Percentiles rank a stretch among this genome's conserved stretches.
These are phyloP conservation scores for Athelia sp. DNA, from an alignment of 1,284 basidiomycete genomes.

Conservation along the genomic window DNA sequence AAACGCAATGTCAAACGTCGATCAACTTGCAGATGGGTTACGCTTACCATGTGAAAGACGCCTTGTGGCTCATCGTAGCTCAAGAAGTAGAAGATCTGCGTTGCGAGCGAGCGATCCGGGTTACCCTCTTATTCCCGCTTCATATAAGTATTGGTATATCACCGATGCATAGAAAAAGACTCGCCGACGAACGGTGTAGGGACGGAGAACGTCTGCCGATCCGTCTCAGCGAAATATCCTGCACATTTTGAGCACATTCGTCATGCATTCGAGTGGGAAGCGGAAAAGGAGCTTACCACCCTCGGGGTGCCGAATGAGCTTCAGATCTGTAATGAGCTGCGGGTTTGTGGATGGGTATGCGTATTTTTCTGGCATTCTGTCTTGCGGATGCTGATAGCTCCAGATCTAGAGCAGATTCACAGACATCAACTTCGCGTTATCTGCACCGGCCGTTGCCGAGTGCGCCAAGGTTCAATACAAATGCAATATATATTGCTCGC, in stretches of 20 bases:
- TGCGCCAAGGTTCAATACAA: too few relatives aligned
- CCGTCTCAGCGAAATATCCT: conserved; percentile 39
- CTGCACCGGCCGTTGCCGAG: too few relatives aligned
- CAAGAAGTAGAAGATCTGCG: conserved; percentile 44
- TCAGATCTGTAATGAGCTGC: conserved; percentile 25
- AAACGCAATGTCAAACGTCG: background rate
- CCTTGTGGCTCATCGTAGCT: conserved; percentile 32
- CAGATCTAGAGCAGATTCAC: too few relatives aligned
- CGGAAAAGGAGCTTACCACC: conserved; percentile 16
- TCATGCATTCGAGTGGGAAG: background rate
- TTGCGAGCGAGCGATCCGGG: conserved; percentile 27
- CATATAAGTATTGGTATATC: background rate
- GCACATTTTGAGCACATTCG: background rate
- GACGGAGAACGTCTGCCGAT: conserved; percentile 25
- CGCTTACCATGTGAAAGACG: conserved; percentile 33
- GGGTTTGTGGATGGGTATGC: conserved; percentile 19
- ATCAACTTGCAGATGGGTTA: background rate
- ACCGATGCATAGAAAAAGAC: conserved; percentile 1
- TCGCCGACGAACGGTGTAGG: conserved; percentile 35
- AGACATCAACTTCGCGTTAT: too few relatives aligned
- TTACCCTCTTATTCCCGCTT: conserved; percentile 14
- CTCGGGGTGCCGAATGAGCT: conserved; percentile 29
- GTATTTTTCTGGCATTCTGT: background rate
- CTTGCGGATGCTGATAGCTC: conserved; percentile 9
- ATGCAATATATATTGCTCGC: too few relatives aligned